Evolutionary conservation across 768 basidiomycete genomes (phyloP), one percentile per base, ranked within the genome.

Genomic region (Pisolithus sp.): DNA sequence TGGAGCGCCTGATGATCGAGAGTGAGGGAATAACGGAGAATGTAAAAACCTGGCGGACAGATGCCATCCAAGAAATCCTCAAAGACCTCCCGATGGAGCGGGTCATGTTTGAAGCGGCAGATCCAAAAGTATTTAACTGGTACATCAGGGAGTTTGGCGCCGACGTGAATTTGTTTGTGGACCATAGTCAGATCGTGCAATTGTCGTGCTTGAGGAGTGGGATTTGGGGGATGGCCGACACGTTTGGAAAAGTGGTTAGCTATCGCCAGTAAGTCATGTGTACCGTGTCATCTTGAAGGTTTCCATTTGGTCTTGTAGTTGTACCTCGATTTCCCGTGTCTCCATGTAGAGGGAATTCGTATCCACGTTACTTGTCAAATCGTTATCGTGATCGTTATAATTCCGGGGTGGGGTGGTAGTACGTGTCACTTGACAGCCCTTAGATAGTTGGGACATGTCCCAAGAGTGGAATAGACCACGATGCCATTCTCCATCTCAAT

Each of bases 1-100:
- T 73, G 9, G 56, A 76, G 62, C 73, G 73, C 63, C 68, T 75
- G 42, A 72, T 73, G 73, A 76, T 75, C 45, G 74, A 76, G 56
- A 73, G 71, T 50, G 75, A 73, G 52, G 72, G 74, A 12, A 75
- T 76, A 56, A 75, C 73, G 1, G 74, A 76, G 57, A 76, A 76
- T 58, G 74, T 76, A 26, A 59, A 63, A 38, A 57, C 52, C 15
- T 73, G 69, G 71, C 67, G 72, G 7, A 74, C 70, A 44, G 74
- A 76, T 53, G 72, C 69, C 36, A 74, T 76, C 46, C 72, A 71
- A 23, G 64, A 65, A 9, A 71, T 76, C 37, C 71, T 68, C 26
- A 67, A 68, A 34, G 65, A 62, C 5, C 64, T 76, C 6, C 73
- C 73, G 8, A 64, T 68, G 40, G 68, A 72, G 38, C 72, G 73